Base-by-base conservation (phyloP, 2,329 filamentous ascomycete species). In the Delphinella strobiligena region DNA sequence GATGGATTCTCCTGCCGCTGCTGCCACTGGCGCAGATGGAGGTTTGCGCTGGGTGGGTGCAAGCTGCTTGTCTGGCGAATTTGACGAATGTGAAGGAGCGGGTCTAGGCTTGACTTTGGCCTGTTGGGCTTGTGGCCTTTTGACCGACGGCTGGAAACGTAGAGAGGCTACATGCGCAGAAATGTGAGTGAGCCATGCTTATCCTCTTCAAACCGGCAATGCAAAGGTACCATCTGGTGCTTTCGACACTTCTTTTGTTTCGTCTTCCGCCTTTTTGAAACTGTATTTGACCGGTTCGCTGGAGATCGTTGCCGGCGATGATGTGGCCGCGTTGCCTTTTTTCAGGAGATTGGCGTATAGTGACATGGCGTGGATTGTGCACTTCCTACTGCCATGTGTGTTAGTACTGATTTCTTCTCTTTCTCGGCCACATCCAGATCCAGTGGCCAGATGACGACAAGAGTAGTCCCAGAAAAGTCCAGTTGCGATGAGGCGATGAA, bases 271-370 rank as follows among this genome's bases (percentile, higher is more conserved):
- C 51, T 78, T 63, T 46, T 75, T 76, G 61, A 87, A 88, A 40
- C 80, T 70, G 61, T 87, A 89, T 37, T 78, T 69, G 37, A 88
- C 76, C 0, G 85, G 82, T 2, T 75, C 81, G 51, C 80, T 75
- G 12, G 82, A 85, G 50, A 89, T 84, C n/a, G 81, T 82, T n/a
- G 71, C 63, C 2, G 69, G 52, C 27, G 63, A 49, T 42, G 63
- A 37, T 9, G 44, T 22, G 17, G 43, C 39, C 59, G 46, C 60
- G 51, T 85, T 80, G 7, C 12, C 12, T 27, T 27, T 27, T 12
- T 27, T 27, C 47, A 91, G 75, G 32, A 93, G 72, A 58, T 93
- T 84, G 40, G 84, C 87, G 58, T 94, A 94, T 4, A 93, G 75
- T 14, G 84, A 88, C 49, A 37, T 37, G 36, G 39, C 40, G n/a